A percentile compares a stretch with the other conserved stretches of the same genome.
These are phyloP conservation scores for Meira miltonrushii DNA, from an alignment of 1,284 basidiomycete species.

Conservation along the genomic window DNA sequence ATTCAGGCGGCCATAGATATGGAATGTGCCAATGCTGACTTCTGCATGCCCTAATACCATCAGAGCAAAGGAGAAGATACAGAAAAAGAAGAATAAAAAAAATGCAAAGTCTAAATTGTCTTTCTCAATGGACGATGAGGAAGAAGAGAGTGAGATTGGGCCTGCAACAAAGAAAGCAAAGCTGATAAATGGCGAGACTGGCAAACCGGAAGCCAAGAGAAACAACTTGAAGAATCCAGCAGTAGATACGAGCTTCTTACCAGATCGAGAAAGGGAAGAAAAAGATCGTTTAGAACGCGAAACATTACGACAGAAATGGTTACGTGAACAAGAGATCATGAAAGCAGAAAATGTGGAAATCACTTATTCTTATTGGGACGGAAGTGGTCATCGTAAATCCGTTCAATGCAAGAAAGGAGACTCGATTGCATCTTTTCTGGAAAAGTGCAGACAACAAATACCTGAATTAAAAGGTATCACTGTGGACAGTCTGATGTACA, in stretches of 20 bases:
- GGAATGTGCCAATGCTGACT: not conserved
- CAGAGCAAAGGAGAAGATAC: conserved; percentile 57
- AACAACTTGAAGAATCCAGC: conserved; percentile 74
- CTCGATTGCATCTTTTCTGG: conserved; percentile 76
- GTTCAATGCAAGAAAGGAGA: conserved; percentile 95
- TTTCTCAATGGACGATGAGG: conserved; percentile 60
- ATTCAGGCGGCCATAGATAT: not conserved
- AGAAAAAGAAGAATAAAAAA: conserved; percentile 76
- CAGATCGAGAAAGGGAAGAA: conserved; percentile 91
- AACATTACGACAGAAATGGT: conserved; percentile 81
- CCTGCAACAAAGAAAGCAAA: conserved; percentile 31
- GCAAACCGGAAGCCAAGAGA: conserved; percentile 7
- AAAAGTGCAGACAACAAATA: conserved; percentile 86
- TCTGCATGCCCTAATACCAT: too few relatives aligned
- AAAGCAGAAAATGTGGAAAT: conserved; percentile 86
- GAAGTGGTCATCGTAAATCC: conserved; percentile 88
- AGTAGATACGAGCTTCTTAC: conserved; percentile 96
- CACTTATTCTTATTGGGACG: conserved; percentile 96
- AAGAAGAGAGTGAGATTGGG: conserved; percentile 19
- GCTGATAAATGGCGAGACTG: conserved; percentile 24
- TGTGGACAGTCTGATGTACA: conserved; percentile 96
- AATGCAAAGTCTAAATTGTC: conserved; percentile 74
- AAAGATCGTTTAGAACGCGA: conserved; percentile 81
- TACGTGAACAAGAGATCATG: conserved; percentile 76
- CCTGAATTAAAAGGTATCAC: conserved; percentile 81